Evolutionary conservation across 2,329 filamentous ascomycete genomes (phyloP).

Genomic region (Verticillium zaregamsianum): DNA sequence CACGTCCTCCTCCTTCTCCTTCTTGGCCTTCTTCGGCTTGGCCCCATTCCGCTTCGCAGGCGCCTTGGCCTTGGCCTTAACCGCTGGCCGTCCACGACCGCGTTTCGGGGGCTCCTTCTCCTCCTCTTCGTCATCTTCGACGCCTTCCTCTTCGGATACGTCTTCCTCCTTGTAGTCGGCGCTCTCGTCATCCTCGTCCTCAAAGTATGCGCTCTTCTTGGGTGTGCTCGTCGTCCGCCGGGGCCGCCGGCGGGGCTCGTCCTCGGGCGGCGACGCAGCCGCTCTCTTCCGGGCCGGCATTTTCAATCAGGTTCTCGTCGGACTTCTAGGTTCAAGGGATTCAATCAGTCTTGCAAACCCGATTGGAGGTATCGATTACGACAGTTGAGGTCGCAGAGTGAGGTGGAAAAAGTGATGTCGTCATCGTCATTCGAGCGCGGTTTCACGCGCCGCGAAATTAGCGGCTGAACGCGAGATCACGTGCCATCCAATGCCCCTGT

Average conservation of each 20-base stretch:
- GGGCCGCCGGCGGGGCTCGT: slow-evolving; percentile 39
- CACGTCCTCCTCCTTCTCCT: slow-evolving; percentile 16
- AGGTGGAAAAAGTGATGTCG: slow-evolving; percentile 1
- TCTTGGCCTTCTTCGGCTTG: slow-evolving; percentile 3
- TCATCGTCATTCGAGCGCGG: slow-evolving; percentile 6
- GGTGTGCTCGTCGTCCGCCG: slow-evolving; percentile 39
- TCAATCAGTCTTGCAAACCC: no score
- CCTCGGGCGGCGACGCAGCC: slow-evolving; percentile 21
- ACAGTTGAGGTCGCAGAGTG: neutral
- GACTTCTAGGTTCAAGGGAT: neutral
- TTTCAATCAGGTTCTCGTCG: neutral
- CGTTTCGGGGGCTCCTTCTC: slow-evolving; percentile 12
- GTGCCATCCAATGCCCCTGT: neutral
- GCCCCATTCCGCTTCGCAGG: neutral
- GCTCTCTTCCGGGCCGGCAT: slow-evolving; percentile 39
- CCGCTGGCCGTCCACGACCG: slow-evolving; percentile 8
- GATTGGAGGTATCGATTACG: neutral
- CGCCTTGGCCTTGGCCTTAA: slow-evolving; percentile 2
- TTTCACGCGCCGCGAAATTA: slow-evolving; percentile 5
- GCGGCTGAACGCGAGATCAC: slow-evolving; percentile 7
- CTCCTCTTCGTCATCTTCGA: slow-evolving; percentile 7
- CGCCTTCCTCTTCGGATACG: slow-evolving; percentile 8
- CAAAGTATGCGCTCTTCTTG: slow-evolving; percentile 50
- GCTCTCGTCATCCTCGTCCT: slow-evolving; percentile 24
- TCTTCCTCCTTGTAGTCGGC: slow-evolving; percentile 11